Base-by-base conservation (phyloP, 805 yeast species). In the Candida yuanshanica region DNA sequence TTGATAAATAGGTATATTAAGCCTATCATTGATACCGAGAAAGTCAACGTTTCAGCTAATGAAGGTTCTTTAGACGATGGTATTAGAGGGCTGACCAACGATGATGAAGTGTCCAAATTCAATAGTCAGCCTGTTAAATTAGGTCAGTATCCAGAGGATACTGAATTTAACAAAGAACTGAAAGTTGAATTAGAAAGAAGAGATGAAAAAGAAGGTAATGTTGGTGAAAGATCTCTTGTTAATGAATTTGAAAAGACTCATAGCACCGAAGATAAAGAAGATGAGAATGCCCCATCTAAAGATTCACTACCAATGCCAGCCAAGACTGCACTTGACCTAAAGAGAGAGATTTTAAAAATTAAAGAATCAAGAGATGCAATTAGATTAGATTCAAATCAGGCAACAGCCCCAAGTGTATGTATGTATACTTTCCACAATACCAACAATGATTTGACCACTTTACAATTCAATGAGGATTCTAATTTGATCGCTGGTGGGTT, bases 351-450 rank as follows among this genome's bases (percentile, higher is more conserved):
- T 17, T 70, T 78, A 46, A 75, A 79, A 43, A 86, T 93, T 23
- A 86, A 79, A 53, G 98, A 91, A 61, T 78, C 91, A 8, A 72
- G 96, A 45, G 76, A 85, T 25, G 77, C 82, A 47, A 79, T 91
- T 44, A 74, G 70, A 49, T 60, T 91, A 38, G 85, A 79, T 20
- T 70, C 81, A 5, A 63, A 75, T 24, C 96, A 85, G 63, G 83
- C 95, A 4, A 70, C 88, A 18, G 76, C 91, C 20, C 99, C 99
- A 18, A 84, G 95, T 42, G 95, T 91, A 26, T 93, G 98, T 63
- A 87, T 91, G 95, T 93, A 93, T 68, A 91, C 98, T 1, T 90
- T 93, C 67, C 99, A 93, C 69, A 93, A 93, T 64, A 86, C 97
- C 10, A 83, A 87, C 58, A 83, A 83, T 49, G 95, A 85, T 46